Conservation (phyloP, 1,284 basidiomycete genomes). For the Boletus sp. region DNA sequence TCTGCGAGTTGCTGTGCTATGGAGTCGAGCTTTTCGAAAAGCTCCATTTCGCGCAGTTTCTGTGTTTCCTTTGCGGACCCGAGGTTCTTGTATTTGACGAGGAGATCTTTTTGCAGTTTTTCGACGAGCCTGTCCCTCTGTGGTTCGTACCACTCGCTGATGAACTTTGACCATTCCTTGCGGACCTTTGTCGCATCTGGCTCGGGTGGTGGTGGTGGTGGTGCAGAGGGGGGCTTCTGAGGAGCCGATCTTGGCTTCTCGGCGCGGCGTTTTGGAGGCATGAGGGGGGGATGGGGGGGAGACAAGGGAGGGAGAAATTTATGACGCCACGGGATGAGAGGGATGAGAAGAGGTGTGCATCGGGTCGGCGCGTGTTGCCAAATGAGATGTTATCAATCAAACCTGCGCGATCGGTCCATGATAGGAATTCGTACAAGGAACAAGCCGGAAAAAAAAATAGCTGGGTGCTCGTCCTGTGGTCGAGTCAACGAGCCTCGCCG, state of each 20-base stretch:
- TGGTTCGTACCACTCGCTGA: conserved; percentile 37
- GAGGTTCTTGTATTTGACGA: conserved; percentile 37
- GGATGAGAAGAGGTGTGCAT: conserved; percentile 30
- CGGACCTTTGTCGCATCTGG: conserved; percentile 30
- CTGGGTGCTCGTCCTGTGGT: background rate
- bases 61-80: conserved; percentile 33
- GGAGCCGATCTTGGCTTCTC: conserved; percentile 24
- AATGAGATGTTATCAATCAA: background rate
- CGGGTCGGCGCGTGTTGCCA: conserved; percentile 25
- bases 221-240: conserved; percentile 14
- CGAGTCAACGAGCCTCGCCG: conserved; percentile 1
- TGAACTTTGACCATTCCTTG: conserved; percentile 35
- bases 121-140: conserved; percentile 34
- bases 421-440: conserved; percentile 33
- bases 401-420: conserved; percentile 32
- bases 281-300: background rate
- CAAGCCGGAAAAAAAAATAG: conserved; percentile 24
- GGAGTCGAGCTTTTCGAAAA: conserved; percentile 30
- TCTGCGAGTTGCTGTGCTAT: conserved; percentile 30
- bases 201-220: conserved; percentile 23
- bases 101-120: conserved; percentile 37
- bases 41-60: conserved; percentile 35
- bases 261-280: conserved; percentile 38
- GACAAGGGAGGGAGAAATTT: conserved; percentile 6
- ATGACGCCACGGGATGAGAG: conserved; percentile 18